phyloP scores from a whole-genome alignment of 164 flowering plant species.

The Liquidambar formosana region DNA sequence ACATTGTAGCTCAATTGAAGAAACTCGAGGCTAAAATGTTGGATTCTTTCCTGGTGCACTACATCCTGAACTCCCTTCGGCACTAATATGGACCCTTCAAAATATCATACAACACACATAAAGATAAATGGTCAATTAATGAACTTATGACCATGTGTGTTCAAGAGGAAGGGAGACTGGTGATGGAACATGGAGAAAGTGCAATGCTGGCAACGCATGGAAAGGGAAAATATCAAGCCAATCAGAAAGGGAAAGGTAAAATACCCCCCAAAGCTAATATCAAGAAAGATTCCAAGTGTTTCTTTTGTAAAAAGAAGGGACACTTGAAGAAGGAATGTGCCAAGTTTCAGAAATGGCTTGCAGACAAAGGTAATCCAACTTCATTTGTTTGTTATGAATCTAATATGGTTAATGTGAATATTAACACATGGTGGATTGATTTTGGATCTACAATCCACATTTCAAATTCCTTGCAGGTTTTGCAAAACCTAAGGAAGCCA shows the following conservation, averaged over 20 bases:
- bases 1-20: conserved; percentile 3
- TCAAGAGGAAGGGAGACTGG: conserved; percentile 11
- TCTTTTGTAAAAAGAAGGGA: too few relatives aligned
- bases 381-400: too few relatives aligned
- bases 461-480: too few relatives aligned
- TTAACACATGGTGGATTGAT: too few relatives aligned
- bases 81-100: conserved; percentile 12
- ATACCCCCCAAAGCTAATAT: background rate
- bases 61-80: conserved; percentile 4
- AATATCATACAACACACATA: too few relatives aligned
- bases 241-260: background rate
- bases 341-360: too few relatives aligned
- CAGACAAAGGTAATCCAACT: too few relatives aligned
- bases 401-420: too few relatives aligned
- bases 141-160: conserved; percentile 18
- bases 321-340: too few relatives aligned
- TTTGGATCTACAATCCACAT: too few relatives aligned
- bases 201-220: background rate
- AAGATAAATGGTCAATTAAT: conserved; percentile 21
- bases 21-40: background rate
- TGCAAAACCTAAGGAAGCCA: too few relatives aligned
- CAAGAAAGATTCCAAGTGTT: background rate
- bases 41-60: conserved; percentile 10
- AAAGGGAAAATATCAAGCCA: background rate
- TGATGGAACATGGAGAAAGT: background rate